Evolutionary conservation across 2,329 filamentous ascomycete genomes (phyloP), one percentile per base, ranked within the genome.

Genomic region (Didymella keratinophila): DNA sequence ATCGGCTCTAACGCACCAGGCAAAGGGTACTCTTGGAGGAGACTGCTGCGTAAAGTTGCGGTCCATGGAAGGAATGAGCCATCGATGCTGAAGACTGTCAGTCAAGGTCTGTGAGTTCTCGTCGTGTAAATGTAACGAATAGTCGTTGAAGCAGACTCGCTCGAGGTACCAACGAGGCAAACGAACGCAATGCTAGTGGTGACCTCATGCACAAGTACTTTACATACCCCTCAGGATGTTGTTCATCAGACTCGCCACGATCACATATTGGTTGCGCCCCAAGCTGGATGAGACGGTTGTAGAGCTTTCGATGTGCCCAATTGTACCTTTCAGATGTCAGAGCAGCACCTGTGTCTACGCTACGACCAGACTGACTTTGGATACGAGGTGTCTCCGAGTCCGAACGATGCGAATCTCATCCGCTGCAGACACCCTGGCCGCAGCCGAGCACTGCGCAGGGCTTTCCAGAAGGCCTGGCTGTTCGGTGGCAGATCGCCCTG

Each of bases 331-430:
- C 21, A 21, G 14, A 12, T 12, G 53, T 68, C 59, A 69, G 56
- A 53, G 20, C 23, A 50, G 16, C 59, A 11, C 5, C 1, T n/a
- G 23, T 37, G 16, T 16, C 25, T 36, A 21, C 2, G 21, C 14
- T 0, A 2, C n/a, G 14, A 30, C 2, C 2, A 28, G n/a, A 73
- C 84, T 64, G 81, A 95, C 89, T 96, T 94, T 55, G 90, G 84
- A 82, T 99, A 99, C 1, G 93, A 96, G 71, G 91, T 97, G 77
- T 99, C 95, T 0, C 95, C 95, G 1, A 98, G 83, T 0, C 95
- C 95, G 81, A 98, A 97, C 0, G 89, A 90, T 3, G 91, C 89
- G 77, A 96, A 98, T 1, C 81, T 83, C 61, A 96, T 80, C 32
- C 84, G 83, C 36, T 81, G 73, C 37, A 99, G 80, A 68, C 89